Evolutionary conservation across 169 alveolate species (phyloP), one percentile per base, ranked within the genome.

Genomic region (Cryptosporidium xiaoi): DNA sequence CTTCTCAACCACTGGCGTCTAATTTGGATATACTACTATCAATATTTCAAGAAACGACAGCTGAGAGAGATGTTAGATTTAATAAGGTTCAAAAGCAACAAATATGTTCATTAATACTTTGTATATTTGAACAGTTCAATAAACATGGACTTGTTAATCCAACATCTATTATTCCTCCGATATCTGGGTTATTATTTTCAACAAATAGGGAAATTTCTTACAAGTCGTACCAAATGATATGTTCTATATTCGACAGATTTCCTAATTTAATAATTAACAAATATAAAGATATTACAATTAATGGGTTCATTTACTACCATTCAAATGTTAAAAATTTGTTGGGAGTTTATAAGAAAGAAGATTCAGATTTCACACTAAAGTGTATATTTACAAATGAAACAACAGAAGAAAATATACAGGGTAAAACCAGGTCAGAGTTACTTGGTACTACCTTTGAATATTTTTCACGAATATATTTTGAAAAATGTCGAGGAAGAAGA

Each of bases 91-190:
- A 77, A 50, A 77, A 44, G 27, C 87, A 77, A 46, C 62, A 18
- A 20, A 71, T 77, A 20, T 40, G 71, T 56, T 60, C 71, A 24
- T 77, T 77, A 62, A 46, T 77, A 40, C 46, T 77, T 8, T 77
- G 87, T 44, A 77, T 77, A 58, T n/a, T 77, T 5, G 87, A 77
- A 66, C 87, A 58, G 44, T 77, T 77, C 29, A 77, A 77, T 60
- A 77, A 62, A 40, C 87, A 77, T 27, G 87, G 87, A 6, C 46
- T 77, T 40, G 87, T 77, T n/a, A 77, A 77, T 36, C 87, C 87
- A 36, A 62, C 87, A 24, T 77, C 87, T 58, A 77, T 77, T 36
- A 77, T 77, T 60, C 77, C 87, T 24, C 87, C 65, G 2, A 33
- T 77, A 20, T 77, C 87, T 46, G 87, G 87, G 10, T 16, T 60